Evolutionary conservation across 495 filamentous ascomycete genomes (phyloP), one percentile per base, ranked within the genome.

Genomic region (Achaetomiella virescens): DNA sequence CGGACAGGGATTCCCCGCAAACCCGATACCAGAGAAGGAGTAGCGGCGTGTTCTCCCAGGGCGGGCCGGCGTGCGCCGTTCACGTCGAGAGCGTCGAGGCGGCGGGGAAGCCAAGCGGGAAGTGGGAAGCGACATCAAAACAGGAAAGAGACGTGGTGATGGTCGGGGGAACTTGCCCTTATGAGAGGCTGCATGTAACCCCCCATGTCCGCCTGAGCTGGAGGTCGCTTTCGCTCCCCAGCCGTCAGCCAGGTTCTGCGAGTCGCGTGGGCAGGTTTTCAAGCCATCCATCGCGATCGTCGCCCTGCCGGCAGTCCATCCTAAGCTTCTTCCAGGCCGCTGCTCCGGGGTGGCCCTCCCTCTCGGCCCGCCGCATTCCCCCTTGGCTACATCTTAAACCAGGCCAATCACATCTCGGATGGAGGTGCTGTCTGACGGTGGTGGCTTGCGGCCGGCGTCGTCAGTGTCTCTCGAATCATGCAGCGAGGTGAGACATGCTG

Each of bases 1-100:
- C 27, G 31, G 31, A 27, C 54, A 42, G 36, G 38, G 38, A 44
- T 56, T 56, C 45, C 37, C 54, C 54, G 47, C 54, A 56, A 43
- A 18, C 12, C 7, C n/a, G 15, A 11, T 3, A 15, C 25, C 37
- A 20, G 21, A 51, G 22, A 9, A 14, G 35, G 52, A 40, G 24
- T 6, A 31, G 8, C 15, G 10, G 6, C 9, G 20, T 14, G 20
- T 14, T 40, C 17, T 25, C 24, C 48, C 7, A 44, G 35, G 45
- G 5, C 18, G 43, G 9, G 27, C 27, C 9, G 27, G 27, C 9
- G 27, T 31, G 27, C 9, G 27, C 9, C 9, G 27, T 31, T 31
- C 27, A 31, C 5, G 27, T 31, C 27, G 5, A 31, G 9, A 31
- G n/a, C 18, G n/a, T 40, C 22, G 48, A 41, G 31, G 35, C 36